phyloP scores from a whole-genome alignment of 495 filamentous ascomycete species.

The Astrothelium macrocarpum region DNA sequence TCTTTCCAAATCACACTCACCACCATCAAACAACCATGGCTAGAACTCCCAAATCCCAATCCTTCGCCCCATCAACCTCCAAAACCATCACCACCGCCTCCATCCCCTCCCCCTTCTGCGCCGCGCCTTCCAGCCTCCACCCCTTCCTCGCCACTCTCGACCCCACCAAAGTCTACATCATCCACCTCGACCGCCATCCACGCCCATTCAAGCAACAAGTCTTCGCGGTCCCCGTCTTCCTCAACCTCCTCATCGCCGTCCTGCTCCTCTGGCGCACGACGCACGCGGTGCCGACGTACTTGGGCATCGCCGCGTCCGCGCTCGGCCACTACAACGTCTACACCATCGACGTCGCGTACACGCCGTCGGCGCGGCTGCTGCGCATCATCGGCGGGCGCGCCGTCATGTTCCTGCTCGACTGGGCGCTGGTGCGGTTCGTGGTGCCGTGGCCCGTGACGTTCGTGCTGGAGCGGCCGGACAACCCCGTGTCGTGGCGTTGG shows the following conservation, averaged over 20 bases:
- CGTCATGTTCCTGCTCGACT: constrained; percentile 57
- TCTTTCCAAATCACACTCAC: background rate
- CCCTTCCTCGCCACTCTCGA: constrained; percentile 55
- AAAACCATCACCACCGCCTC: constrained; percentile 17
- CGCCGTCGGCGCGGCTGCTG: constrained; percentile 41
- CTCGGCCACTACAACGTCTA: constrained; percentile 51
- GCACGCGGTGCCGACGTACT: constrained; percentile 55
- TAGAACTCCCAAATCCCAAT: background rate
- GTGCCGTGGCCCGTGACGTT: constrained; percentile 70
- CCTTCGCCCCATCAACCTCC: background rate
- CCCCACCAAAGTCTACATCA: constrained; percentile 60
- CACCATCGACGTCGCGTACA: constrained; percentile 45
- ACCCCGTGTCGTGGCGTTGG: constrained; percentile 58
- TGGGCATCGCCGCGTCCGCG: constrained; percentile 47
- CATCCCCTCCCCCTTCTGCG: constrained; percentile 53
- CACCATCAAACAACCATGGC: background rate
- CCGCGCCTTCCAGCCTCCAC: constrained; percentile 46
- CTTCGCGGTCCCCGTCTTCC: constrained; percentile 59
- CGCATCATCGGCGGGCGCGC: constrained; percentile 44
- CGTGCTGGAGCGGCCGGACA: constrained; percentile 40
- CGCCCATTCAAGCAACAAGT: constrained; percentile 60
- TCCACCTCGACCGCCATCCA: constrained; percentile 61
- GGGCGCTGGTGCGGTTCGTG: constrained; percentile 56
- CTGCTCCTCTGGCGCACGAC: constrained; percentile 54
- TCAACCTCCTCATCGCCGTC: constrained; percentile 53